Base-by-base conservation (phyloP, 225 moss, liverwort and hornwort species). In the Polytrichum formosum region DNA sequence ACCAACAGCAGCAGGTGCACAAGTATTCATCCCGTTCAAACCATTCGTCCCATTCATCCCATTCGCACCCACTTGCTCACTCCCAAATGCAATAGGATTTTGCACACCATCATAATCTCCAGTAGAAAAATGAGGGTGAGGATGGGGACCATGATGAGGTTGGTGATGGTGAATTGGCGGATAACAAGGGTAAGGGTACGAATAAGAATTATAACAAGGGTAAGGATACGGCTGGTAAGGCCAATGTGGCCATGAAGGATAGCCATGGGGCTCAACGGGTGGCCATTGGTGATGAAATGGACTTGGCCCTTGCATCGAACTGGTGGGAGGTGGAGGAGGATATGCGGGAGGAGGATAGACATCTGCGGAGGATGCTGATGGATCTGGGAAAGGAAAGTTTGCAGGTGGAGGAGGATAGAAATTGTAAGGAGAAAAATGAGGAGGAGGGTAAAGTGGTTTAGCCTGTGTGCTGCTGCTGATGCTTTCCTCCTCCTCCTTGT, bases 391-490 rank as follows among this genome's bases (percentile, higher is more conserved):
- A 23, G n/a, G 59, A 20, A 23, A 2, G 23, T 59, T 22, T 59
- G 59, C 59, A 59, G 23, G 16, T 17, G 65, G 65, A 65, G 65
- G 65, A 33, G 65, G 65, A 65, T 65, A 65, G 28, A 7, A 31
- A 28, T 65, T 28, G 19, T 28, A 30, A n/a, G 65, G 65, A 28
- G 27, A 20, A 7, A 27, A 65, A 19, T 65, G 28, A 33, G 27
- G 65, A 65, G 65, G 65, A 2, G 65, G 65, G 27, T 65, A 33
- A 4, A 29, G 20, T n/a, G 30, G 17, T 28, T 27, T 27, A 6
- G 31, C 31, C 65, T 65, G 65, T 20, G 65, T 33, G 46, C 3
- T 4, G 46, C 35, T 35, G 9, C 35, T 35, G 35, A 35, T 35
- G 35, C 46, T 46, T 4, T 46, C 46, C 46, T 31, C 31, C 31